Base-by-base conservation (phyloP, 192 early-diverging fungal species). In the Gonapodya sp. region DNA sequence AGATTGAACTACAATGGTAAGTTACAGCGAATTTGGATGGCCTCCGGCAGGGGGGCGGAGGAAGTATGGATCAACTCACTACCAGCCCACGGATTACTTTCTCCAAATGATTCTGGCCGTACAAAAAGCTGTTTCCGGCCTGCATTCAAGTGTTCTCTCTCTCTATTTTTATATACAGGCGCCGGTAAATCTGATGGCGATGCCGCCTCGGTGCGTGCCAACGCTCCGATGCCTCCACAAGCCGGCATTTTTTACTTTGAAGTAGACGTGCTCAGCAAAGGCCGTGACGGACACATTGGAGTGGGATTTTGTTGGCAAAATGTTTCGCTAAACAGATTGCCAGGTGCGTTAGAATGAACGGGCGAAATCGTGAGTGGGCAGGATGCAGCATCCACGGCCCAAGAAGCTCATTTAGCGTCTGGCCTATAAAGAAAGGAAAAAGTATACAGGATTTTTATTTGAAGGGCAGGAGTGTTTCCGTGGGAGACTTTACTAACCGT, bases 161-260 rank as follows among this genome's bases (percentile, higher is more conserved):
- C 32, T 16, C 80, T 73, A 73, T 35, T 31, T 77, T 37, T 30
- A 78, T 86, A 82, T 82, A 74, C 84, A 82, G 94, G 93, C 1
- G 87, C 87, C 16, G 93, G 96, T 0, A 83, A 88, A 72, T 74
- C 36, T 1, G 98, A 99, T 81, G 79, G 81, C 1, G 94, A 98
- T 84, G 94, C 96, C 2, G 95, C 92, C 16, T 88, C 94, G 36
- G 89, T 98, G 2, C 85, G 93, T 80, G 83, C 93, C 16, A 95
- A 98, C 86, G 80, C 86, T 35, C 89, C 94, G 33, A 96, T 98
- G 31, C 95, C 95, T 34, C 85, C 91, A 2, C 92, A 95, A 78
- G 92, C 92, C 81, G 96, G 95, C 18, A 86, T 98, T 1, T 99
- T 93, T 81, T 99, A 99, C 85, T 99, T 88, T 82, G 98, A 99